These are phyloP conservation scores for Clonostachys chloroleuca DNA, from an alignment of 2,329 filamentous ascomycete species.

Conservation along the genomic window DNA sequence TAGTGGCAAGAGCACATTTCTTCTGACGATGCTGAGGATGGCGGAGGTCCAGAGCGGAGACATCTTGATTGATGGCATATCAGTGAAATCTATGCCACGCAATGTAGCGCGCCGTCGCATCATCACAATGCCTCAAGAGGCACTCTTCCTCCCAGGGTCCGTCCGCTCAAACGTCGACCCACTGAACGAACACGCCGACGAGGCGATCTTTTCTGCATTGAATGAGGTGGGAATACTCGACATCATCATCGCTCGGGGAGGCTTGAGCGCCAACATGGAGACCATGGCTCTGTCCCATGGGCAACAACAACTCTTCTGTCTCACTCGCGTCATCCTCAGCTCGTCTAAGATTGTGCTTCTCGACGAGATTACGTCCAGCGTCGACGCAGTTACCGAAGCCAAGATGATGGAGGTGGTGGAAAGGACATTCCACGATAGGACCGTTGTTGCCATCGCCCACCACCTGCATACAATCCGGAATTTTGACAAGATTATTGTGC, in stretches of 20 bases:
- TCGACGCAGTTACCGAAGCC: conserved; percentile 34
- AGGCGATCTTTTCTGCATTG: conserved; percentile 22
- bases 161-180: conserved; percentile 39
- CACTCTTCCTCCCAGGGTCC: conserved; percentile 42
- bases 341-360: conserved; percentile 24
- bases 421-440: conserved; percentile 35
- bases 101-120: conserved; percentile 36
- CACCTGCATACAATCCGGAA: conserved; percentile 42
- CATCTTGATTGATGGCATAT: conserved; percentile 37
- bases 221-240: conserved; percentile 5
- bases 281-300: conserved; percentile 44
- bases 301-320: conserved; percentile 60
- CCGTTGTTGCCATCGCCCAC: conserved; percentile 47
- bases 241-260: conserved; percentile 12
- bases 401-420: conserved; percentile 33
- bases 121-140: conserved; percentile 48
- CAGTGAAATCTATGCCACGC: conserved; percentile 30
- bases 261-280: conserved; percentile 25
- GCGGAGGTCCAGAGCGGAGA: conserved; percentile 21
- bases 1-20: conserved; percentile 33
- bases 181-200: conserved; percentile 14
- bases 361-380: conserved; percentile 36
- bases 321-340: conserved; percentile 55
- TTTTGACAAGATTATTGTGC: conserved; percentile 43
- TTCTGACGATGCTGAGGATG: conserved; percentile 28